phyloP scores from a whole-genome alignment of 345 rosid genomes.

The Gossypium mustelinum region DNA sequence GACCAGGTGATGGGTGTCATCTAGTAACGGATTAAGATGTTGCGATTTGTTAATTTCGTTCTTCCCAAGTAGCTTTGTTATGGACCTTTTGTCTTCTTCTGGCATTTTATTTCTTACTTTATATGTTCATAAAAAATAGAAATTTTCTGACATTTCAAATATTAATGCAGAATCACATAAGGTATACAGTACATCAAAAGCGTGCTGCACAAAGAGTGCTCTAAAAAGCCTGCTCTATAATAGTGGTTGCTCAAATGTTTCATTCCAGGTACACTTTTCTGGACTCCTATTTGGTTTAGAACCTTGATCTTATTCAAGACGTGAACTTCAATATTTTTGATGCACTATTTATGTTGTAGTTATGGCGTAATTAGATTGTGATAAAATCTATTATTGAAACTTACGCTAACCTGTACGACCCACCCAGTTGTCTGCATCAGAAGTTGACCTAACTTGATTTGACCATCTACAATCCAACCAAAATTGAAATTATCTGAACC shows the following conservation, averaged over 20 bases:
- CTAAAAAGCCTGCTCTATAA: slow-evolving; percentile 40
- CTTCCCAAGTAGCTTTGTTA: not conserved
- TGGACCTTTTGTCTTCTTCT: not conserved
- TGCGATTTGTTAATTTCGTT: not conserved
- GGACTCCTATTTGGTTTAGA: slow-evolving; percentile 8
- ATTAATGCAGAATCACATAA: slow-evolving; percentile 34
- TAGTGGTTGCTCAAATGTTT: slow-evolving; percentile 28
- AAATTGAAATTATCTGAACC: not conserved
- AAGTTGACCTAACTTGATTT: not conserved
- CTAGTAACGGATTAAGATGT: not conserved
- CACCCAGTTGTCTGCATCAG: not conserved
- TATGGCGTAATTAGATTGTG: not conserved
- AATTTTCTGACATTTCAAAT: slow-evolving; percentile 18
- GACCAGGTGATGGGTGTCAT: not conserved
- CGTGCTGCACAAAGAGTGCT: slow-evolving; percentile 54
- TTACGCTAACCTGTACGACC: not conserved
- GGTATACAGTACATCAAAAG: slow-evolving; percentile 47
- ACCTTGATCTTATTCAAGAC: not conserved
- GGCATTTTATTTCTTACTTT: not conserved
- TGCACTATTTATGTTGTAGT: not conserved
- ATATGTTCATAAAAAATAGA: not conserved
- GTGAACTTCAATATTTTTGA: not conserved
- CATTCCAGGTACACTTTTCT: slow-evolving; percentile 34
- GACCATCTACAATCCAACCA: not conserved
- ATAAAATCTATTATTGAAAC: not conserved